Base-by-base conservation (phyloP, 257 asterid species). In the Orobanche coerulescens region DNA sequence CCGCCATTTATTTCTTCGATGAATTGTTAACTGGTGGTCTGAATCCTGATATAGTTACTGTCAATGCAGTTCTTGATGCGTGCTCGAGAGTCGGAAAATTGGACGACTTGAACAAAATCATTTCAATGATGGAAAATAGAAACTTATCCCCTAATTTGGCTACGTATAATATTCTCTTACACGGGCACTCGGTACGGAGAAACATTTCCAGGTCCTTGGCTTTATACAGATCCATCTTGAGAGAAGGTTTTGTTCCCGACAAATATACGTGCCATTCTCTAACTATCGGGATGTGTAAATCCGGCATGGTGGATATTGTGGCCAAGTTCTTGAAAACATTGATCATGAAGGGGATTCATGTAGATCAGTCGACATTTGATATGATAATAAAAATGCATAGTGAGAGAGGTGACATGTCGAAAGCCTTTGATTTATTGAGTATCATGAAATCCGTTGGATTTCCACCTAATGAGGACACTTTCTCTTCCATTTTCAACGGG, bases 141-240 rank as follows among this genome's bases (percentile, higher is more conserved):
- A 63, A 59, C 36, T 64, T 84, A 55, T 43, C 61, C 33, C 94
- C 94, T 43, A 82, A 53, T 78, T 71, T 92, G 79, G 78, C 69
- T 67, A 84, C 98, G 3, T 84, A 79, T 68, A 88, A 84, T 65
- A 79, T 86, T 71, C 86, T 88, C 46, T 69, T 92, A 71, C 95
- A 82, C 46, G 87, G 95, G 61, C 82, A 84, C 36, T 72, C 96
- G 5, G 65, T 73, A 55, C 75, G 74, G 14, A 64, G 61, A 28
- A 71, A 79, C 63, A 65, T 88, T 8, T 44, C 78, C 3, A 83
- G 67, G 39, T 88, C 85, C 76, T 86, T 74, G 52, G 57, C 57
- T 4, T 58, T 81, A 13, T 86, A 86, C 70, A 64, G 71, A 46
- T 61, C 78, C 62, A 70, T 92, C 68, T 30, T 72, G 77, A 77